Conservation (phyloP, 1,284 basidiomycete species). For the Malassezia slooffiae region DNA sequence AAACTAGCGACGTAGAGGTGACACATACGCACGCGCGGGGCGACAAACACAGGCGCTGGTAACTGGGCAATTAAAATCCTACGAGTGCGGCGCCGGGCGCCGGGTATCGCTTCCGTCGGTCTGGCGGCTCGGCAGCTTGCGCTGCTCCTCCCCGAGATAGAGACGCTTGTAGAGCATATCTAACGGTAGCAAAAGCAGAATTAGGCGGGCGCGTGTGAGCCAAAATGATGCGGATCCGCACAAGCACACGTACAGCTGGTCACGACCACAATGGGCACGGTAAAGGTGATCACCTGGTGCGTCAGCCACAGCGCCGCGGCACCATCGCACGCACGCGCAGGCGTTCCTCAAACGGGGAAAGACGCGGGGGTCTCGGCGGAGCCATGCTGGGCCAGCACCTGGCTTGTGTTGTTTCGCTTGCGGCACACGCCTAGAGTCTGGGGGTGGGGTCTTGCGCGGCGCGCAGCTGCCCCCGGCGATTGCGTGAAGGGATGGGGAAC, state of each 20-base stretch:
- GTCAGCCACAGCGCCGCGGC: not conserved
- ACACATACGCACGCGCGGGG: no score
- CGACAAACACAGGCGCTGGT: no score
- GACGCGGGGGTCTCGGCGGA: not conserved
- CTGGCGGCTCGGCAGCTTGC: conserved; percentile 16
- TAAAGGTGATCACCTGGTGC: conserved; percentile 11
- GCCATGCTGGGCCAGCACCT: not conserved
- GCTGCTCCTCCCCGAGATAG: conserved; percentile 35
- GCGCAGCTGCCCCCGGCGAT: no score
- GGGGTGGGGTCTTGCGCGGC: no score
- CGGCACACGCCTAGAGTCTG: no score
- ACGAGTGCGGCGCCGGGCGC: no score
- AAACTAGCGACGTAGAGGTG: no score
- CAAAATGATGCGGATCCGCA: not conserved
- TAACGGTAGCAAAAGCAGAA: no score
- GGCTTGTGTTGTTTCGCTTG: no score
- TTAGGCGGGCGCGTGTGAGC: not conserved
- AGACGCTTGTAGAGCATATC: conserved; percentile 37
- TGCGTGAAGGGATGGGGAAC: no score
- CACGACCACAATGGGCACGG: conserved; percentile 12
- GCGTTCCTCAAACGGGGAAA: conserved; percentile 11
- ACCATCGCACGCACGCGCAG: conserved; percentile 8
- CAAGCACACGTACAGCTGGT: conserved; percentile 8
- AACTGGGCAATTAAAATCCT: no score
- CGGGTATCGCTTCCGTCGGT: not conserved